Percentiles rank a stretch among this genome's conserved stretches.
Conservation (phyloP, 2,329 filamentous ascomycete genomes). For the Clarireedia sp. region DNA sequence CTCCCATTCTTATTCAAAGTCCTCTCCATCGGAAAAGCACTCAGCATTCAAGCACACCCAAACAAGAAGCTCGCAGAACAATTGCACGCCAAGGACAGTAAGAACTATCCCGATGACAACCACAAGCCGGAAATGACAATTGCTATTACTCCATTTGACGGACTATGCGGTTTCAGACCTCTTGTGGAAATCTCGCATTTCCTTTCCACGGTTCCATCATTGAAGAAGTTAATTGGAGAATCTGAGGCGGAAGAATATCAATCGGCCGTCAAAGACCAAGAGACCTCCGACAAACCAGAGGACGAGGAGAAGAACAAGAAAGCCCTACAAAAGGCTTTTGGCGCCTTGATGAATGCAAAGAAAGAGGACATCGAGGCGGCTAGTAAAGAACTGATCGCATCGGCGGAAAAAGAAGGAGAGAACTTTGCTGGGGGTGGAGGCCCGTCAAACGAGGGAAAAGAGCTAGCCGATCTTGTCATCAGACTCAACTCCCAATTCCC, state of each 20-base stretch:
- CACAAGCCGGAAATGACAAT: conserved; percentile 99
- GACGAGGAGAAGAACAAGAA: conserved; percentile 61
- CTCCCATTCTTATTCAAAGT: conserved; percentile 98
- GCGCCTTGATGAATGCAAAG: conserved; percentile 70
- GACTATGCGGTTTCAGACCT: conserved; percentile 90
- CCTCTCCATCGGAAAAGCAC: conserved; percentile 86
- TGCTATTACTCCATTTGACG: conserved; percentile 91
- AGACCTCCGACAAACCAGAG: conserved; percentile 31
- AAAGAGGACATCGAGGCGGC: conserved; percentile 57
- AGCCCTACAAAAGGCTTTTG: conserved; percentile 68
- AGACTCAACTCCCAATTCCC: conserved; percentile 81
- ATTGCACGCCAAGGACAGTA: conserved; percentile 75
- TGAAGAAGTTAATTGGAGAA: conserved; percentile 61
- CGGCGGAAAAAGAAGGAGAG: conserved; percentile 59
- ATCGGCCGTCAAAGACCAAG: conserved; percentile 44
- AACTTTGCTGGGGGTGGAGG: conserved; percentile 70
- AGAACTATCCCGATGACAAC: conserved; percentile 98
- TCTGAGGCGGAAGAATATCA: conserved; percentile 51
- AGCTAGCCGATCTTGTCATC: conserved; percentile 67
- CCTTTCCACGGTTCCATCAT: conserved; percentile 47
- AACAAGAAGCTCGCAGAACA: conserved; percentile 91
- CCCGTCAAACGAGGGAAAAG: conserved; percentile 56
- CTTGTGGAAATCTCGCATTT: conserved; percentile 82
- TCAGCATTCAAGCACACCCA: conserved; percentile 94
- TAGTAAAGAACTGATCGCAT: conserved; percentile 59